Percentiles rank a stretch among this genome's conserved stretches.
Conservation (phyloP, 2,329 filamentous ascomycete species). For the Drechslerella stenobrocha region DNA sequence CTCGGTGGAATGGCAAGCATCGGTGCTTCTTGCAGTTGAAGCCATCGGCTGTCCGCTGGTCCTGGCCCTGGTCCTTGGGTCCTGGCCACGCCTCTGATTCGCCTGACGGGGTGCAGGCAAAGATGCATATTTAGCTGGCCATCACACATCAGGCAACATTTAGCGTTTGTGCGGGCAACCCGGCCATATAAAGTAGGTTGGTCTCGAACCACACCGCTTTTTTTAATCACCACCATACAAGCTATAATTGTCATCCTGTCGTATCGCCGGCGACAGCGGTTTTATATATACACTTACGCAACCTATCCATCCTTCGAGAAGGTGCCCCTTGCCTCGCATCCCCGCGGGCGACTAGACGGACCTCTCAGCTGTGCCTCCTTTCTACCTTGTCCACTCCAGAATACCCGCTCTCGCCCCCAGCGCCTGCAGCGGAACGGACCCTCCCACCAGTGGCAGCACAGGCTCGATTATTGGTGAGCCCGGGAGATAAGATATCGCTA, state of each 20-base stretch:
- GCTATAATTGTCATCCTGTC: too few species aligned
- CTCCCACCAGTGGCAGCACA: conserved; percentile 11
- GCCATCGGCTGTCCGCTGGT: not conserved
- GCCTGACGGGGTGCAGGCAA: conserved; percentile 3
- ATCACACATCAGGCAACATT: conserved; percentile 7
- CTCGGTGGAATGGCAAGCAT: not conserved
- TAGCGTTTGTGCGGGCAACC: not conserved
- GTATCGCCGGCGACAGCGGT: too few species aligned
- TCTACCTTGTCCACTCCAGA: conserved; percentile 6
- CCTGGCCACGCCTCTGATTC: not conserved
- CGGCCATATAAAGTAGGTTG: not conserved
- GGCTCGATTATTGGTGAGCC: not conserved
- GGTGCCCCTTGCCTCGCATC: not conserved
- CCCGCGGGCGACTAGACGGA: conserved; percentile 4
- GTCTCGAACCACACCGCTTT: not conserved
- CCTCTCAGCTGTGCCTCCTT: conserved; percentile 22
- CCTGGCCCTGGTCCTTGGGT: not conserved
- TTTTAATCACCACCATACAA: too few species aligned
- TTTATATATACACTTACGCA: too few species aligned
- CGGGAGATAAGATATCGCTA: conserved; percentile 15
- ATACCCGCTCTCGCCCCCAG: conserved; percentile 1
- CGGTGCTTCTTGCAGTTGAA: not conserved
- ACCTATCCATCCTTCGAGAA: too few species aligned
- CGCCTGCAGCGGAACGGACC: conserved; percentile 18
- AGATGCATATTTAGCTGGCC: not conserved